Conservation (phyloP, 352 stramenopile genomes). For the Phytophthora parvispora region DNA sequence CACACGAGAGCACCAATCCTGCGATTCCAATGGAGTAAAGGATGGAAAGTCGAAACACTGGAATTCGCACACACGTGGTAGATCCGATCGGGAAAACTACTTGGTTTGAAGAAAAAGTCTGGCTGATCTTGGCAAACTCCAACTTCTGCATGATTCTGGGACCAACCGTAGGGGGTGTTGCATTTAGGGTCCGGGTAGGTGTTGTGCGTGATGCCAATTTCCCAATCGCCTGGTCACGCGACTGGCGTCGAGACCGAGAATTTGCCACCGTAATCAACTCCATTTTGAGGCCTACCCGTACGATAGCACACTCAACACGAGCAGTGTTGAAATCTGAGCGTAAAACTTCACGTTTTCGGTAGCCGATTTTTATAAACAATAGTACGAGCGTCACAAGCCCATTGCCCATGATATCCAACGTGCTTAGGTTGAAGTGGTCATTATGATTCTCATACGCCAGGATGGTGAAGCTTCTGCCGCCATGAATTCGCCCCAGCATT, state of each 20-base stretch:
- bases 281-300: constrained; percentile 16
- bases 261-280: background rate
- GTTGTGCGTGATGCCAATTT: background rate
- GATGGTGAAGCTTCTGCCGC: background rate
- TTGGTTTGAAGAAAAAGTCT: constrained; percentile 3
- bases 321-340: background rate
- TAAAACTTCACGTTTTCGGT: constrained; percentile 12
- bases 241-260: no score
- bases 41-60: background rate
- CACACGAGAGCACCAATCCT: background rate
- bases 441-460: constrained; percentile 14
- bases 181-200: background rate
- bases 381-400: constrained; percentile 28
- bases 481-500: constrained; percentile 25
- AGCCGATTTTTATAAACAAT: constrained; percentile 27
- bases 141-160: constrained; percentile 1
- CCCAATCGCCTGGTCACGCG: no score
- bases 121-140: constrained; percentile 6
- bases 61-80: background rate
- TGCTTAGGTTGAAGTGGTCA: constrained; percentile 9
- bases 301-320: constrained; percentile 24
- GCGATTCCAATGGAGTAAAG: background rate
- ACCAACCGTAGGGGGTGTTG: background rate
- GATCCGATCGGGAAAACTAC: background rate
- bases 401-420: constrained; percentile 24